phyloP scores from a whole-genome alignment of 177 flowering plant genomes.

The Vitis hybrid region DNA sequence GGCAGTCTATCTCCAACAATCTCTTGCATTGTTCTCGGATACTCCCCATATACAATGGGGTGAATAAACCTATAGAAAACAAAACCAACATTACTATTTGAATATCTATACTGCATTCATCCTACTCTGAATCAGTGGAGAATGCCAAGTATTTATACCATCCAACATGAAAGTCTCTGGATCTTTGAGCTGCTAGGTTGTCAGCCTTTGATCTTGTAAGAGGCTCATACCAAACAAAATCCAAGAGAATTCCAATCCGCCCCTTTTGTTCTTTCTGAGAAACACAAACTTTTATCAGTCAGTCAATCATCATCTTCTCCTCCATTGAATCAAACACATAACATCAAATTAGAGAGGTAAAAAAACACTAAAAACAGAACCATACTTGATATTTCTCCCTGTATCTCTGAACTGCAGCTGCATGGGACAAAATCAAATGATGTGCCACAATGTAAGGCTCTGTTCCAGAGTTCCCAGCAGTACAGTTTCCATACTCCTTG shows the following conservation, averaged over 20 bases:
- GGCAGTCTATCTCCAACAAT: slow-evolving; percentile 59
- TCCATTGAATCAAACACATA: no score
- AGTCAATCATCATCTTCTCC: no score
- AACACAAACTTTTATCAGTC: not conserved
- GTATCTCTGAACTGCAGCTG: slow-evolving; percentile 63
- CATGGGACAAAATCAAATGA: slow-evolving; percentile 64
- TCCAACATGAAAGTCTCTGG: slow-evolving; percentile 73
- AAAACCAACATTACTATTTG: not conserved
- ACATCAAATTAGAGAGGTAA: not conserved
- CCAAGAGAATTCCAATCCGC: slow-evolving; percentile 60
- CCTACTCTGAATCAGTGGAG: no score
- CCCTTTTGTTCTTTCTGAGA: slow-evolving; percentile 59
- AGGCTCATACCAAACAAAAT: slow-evolving; percentile 77
- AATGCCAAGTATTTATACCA: slow-evolving; percentile 38
- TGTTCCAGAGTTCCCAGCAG: slow-evolving; percentile 60
- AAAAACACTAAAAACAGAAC: not conserved
- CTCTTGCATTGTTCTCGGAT: slow-evolving; percentile 58
- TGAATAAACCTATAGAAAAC: slow-evolving; percentile 53
- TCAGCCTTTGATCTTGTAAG: slow-evolving; percentile 54
- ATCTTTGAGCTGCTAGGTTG: slow-evolving; percentile 66
- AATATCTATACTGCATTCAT: not conserved
- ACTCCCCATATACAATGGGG: slow-evolving; percentile 69
- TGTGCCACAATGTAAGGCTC: slow-evolving; percentile 77
- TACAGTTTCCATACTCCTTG: slow-evolving; percentile 53
- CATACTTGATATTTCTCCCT: slow-evolving; percentile 56